phyloP scores from a whole-genome alignment of 2,329 filamentous ascomycete species.

The Waltergamsia citrina region DNA sequence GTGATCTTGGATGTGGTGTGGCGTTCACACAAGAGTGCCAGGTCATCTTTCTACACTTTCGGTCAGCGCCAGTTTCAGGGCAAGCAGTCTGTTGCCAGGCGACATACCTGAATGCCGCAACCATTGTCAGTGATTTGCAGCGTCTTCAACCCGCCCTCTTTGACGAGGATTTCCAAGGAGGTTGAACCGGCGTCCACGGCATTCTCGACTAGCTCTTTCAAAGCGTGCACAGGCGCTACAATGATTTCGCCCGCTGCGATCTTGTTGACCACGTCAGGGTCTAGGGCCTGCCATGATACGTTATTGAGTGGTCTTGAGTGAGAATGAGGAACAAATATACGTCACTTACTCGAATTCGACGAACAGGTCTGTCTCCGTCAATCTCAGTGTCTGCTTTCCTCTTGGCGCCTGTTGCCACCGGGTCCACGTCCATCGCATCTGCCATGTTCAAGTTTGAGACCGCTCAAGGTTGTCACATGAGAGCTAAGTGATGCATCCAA shows the following conservation, averaged over 20 bases:
- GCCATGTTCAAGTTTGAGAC: slow-evolving; percentile 13
- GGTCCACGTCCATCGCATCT: slow-evolving; percentile 35
- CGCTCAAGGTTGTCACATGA: neutral
- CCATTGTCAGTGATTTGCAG: slow-evolving; percentile 98
- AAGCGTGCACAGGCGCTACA: slow-evolving; percentile 86
- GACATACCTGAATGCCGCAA: slow-evolving; percentile 77
- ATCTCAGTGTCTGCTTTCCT: slow-evolving; percentile 33
- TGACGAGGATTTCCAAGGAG: slow-evolving; percentile 79
- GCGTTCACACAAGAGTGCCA: slow-evolving; percentile 85
- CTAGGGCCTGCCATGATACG: slow-evolving; percentile 53
- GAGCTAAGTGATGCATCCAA: too few species aligned
- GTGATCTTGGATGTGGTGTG: slow-evolving; percentile 97
- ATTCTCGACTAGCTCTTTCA: slow-evolving; percentile 96
- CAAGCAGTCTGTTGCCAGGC: neutral
- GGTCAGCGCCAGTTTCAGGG: neutral
- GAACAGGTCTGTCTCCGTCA: slow-evolving; percentile 27
- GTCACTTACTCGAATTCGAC: slow-evolving; percentile 37
- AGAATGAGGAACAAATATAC: neutral
- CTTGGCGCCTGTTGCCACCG: slow-evolving; percentile 31
- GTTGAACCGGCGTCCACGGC: slow-evolving; percentile 96
- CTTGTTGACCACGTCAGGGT: slow-evolving; percentile 93
- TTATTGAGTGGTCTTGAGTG: neutral
- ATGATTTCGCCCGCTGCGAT: slow-evolving; percentile 98
- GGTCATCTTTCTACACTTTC: slow-evolving; percentile 66
- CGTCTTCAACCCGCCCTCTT: slow-evolving; percentile 89